Percentiles rank a stretch among this genome's conserved stretches.
These are phyloP conservation scores for Guillardia theta DNA, from an alignment of 78 protist species.

Conservation along the genomic window DNA sequence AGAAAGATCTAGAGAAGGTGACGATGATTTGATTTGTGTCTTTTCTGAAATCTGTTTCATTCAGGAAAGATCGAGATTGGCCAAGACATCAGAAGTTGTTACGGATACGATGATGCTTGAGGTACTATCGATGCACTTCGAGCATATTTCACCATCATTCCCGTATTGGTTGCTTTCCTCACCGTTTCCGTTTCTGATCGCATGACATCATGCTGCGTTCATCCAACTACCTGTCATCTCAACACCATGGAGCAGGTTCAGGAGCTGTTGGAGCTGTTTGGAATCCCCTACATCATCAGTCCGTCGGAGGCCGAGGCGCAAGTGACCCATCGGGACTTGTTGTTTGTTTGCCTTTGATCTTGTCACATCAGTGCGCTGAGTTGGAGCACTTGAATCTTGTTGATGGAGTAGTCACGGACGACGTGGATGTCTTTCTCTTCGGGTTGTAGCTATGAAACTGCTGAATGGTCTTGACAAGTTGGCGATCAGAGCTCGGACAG, in stretches of 20 bases:
- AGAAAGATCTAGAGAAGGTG: too few relatives aligned
- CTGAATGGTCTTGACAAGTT: neutral
- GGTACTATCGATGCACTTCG: too few relatives aligned
- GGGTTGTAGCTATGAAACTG: constrained; percentile 28
- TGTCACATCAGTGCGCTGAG: constrained; percentile 26
- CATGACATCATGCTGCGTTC: too few relatives aligned
- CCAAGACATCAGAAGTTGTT: too few relatives aligned
- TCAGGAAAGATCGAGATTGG: too few relatives aligned
- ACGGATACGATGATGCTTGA: neutral
- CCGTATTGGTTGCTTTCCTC: too few relatives aligned
- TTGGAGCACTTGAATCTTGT: neutral
- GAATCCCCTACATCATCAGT: constrained; percentile 58
- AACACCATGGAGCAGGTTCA: too few relatives aligned
- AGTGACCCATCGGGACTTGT: neutral
- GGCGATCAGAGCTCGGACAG: neutral
- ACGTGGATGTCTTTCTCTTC: constrained; percentile 62
- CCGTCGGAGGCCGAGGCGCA: constrained; percentile 25
- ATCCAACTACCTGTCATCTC: too few relatives aligned
- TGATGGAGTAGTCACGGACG: constrained; percentile 68
- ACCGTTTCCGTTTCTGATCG: too few relatives aligned
- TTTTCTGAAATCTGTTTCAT: too few relatives aligned
- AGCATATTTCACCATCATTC: too few relatives aligned
- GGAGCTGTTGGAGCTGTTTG: constrained; percentile 54
- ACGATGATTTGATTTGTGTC: too few relatives aligned
- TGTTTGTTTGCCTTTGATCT: neutral